Percentiles rank a stretch among this genome's conserved stretches.
Conservation (phyloP, 2,329 filamentous ascomycete species). For the Onygena corvina region DNA sequence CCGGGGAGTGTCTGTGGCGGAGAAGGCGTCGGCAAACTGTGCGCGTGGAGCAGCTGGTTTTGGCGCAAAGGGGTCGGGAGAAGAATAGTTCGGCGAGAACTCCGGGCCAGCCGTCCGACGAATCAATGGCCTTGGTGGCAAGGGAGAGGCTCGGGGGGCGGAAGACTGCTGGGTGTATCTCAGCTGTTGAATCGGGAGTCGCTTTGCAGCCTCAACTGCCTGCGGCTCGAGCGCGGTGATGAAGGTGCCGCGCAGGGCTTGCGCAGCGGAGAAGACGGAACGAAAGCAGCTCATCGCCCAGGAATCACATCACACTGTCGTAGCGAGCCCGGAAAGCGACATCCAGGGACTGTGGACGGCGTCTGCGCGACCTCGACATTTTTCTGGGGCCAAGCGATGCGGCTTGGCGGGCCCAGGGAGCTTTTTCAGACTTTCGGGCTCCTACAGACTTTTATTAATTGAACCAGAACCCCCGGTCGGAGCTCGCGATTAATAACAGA, state of each 20-base stretch:
- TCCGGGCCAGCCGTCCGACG: too few relatives aligned
- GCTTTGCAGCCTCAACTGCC: neutral
- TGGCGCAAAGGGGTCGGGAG: neutral
- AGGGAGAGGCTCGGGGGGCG: neutral
- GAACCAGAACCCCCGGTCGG: too few relatives aligned
- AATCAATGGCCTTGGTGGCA: too few relatives aligned
- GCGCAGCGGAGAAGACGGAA: constrained; percentile 12
- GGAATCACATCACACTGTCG: too few relatives aligned
- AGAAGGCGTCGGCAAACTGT: neutral
- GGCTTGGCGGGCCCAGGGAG: too few relatives aligned
- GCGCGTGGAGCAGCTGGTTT: neutral
- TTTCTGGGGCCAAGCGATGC: neutral
- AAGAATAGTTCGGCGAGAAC: too few relatives aligned
- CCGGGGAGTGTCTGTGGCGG: neutral
- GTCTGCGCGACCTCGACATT: neutral
- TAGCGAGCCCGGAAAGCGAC: too few relatives aligned
- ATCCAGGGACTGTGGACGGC: too few relatives aligned
- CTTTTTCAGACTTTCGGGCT: neutral
- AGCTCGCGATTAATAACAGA: constrained; percentile 1
- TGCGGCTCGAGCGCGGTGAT: neutral
- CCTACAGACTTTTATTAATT: neutral
- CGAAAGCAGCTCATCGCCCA: constrained; percentile 9
- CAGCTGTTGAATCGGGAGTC: neutral
- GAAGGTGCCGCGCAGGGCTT: constrained; percentile 12
- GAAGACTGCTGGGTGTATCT: neutral